A percentile compares a stretch with the other conserved stretches of the same genome.
phyloP scores from a whole-genome alignment of 2,329 filamentous ascomycete genomes.

The Fusarium scirpi region DNA sequence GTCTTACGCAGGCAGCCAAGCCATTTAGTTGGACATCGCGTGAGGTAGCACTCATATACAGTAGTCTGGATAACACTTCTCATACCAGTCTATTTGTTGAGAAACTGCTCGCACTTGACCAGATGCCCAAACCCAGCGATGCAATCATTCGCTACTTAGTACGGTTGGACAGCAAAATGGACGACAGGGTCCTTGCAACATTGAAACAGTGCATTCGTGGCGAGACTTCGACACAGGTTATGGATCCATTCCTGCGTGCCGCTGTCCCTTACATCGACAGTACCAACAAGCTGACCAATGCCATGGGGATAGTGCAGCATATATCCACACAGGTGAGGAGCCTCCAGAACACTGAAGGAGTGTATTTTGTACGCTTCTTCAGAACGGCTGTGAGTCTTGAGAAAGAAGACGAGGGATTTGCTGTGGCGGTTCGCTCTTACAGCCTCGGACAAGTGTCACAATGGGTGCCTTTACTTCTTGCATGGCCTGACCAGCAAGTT shows the following conservation, averaged over 20 bases:
- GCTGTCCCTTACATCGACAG: constrained; percentile 65
- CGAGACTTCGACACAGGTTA: constrained; percentile 54
- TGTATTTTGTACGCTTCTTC: constrained; percentile 62
- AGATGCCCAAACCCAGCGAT: constrained; percentile 64
- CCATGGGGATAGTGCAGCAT: constrained; percentile 57
- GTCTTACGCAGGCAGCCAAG: constrained; percentile 52
- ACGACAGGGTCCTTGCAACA: constrained; percentile 64
- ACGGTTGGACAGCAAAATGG: constrained; percentile 62
- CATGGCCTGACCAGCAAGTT: constrained; percentile 59
- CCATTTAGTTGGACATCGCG: constrained; percentile 59
- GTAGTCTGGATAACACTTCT: constrained; percentile 50
- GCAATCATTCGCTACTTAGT: constrained; percentile 70
- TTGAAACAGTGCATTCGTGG: constrained; percentile 67
- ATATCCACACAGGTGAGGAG: constrained; percentile 58
- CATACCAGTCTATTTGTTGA: constrained; percentile 68
- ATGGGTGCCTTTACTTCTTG: constrained; percentile 66
- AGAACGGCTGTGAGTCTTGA: constrained; percentile 47
- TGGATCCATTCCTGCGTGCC: constrained; percentile 69
- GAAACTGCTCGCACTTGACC: constrained; percentile 73
- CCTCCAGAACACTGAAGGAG: constrained; percentile 62
- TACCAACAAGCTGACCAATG: constrained; percentile 51
- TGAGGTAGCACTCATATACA: constrained; percentile 62
- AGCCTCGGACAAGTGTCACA: constrained; percentile 50
- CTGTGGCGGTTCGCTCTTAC: constrained; percentile 32
- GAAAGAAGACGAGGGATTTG: constrained; percentile 46